A percentile compares a stretch with the other conserved stretches of the same genome.
Conservation (phyloP, 2,329 filamentous ascomycete genomes). For the Colletotrichum truncatum region DNA sequence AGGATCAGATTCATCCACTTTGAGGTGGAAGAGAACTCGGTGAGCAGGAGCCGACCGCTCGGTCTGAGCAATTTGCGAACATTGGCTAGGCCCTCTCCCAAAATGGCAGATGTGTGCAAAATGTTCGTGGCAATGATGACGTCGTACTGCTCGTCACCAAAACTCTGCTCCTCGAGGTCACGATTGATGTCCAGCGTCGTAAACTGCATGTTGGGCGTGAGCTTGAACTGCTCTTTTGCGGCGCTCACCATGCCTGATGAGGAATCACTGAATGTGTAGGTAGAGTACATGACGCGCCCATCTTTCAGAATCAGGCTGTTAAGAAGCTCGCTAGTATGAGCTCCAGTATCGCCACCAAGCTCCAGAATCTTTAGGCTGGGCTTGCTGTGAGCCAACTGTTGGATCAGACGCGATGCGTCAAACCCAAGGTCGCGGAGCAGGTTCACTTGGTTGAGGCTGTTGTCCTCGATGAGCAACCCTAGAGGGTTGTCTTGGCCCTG, state of each 20-base stretch:
- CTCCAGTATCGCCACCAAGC: neutral
- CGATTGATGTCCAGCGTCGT: neutral
- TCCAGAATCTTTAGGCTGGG: slow-evolving; percentile 19
- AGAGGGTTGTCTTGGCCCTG: slow-evolving; percentile 36
- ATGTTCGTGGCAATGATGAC: slow-evolving; percentile 47
- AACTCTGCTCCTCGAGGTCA: neutral
- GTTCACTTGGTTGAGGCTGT: slow-evolving; percentile 33
- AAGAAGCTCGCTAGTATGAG: neutral
- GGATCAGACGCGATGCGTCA: neutral
- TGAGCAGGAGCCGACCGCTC: slow-evolving; percentile 30
- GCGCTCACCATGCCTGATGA: neutral
- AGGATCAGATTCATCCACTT: slow-evolving; percentile 40
- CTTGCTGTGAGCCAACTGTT: slow-evolving; percentile 34
- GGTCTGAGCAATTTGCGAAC: neutral
- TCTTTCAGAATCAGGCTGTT: neutral
- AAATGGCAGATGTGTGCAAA: slow-evolving; percentile 44
- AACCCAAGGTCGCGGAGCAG: neutral
- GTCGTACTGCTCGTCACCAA: slow-evolving; percentile 40
- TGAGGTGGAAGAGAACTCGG: slow-evolving; percentile 36
- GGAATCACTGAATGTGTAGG: neutral
- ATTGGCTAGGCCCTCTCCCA: neutral
- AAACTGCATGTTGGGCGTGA: neutral
- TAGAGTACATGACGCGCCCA: neutral
- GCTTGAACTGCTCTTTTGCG: neutral
- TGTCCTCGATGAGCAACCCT: slow-evolving; percentile 40